Evolutionary conservation across 2,329 filamentous ascomycete species (phyloP), one percentile per base, ranked within the genome.

Genomic region (Aspergillus viridinutans): DNA sequence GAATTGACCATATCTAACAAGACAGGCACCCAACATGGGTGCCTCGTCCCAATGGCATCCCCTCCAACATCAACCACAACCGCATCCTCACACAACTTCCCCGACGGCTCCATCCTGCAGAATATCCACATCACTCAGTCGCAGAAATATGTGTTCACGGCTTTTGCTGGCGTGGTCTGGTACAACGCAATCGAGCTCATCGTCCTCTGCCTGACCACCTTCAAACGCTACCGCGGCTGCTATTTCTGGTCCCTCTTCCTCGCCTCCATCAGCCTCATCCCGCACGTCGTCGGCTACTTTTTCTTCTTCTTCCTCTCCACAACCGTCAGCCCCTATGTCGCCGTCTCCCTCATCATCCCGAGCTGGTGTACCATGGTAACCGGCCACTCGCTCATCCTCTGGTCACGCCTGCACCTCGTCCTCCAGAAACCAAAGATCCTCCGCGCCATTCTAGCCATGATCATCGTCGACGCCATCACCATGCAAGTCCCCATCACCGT

Each of bases 171-270:
- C 0, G 43, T 67, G 35, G 63, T 64, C 21, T 64, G 61, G 59
- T 67, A 67, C 49, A 67, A 67, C 54, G 52, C 63, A 20, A 59
- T 68, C 45, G 66, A 68, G 23, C 58, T 68, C 2, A 52, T 66
- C 14, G 59, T 79, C 32, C 70, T 78, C 53, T 70, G 78, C 52
- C 75, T 78, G 53, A 67, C 72, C 56, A 77, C 76, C 4, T 81
- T 81, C 64, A 74, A 70, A 48, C 67, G 67, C 40, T 74, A 72
- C 47, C 65, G 59, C 4, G 75, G 77, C 1, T 69, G 78, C 9
- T 81, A 81, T 62, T 81, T 80, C 62, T 80, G 75, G 73, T 76
- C 73, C 58, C 61, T 78, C 40, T 63, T 80, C 17, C 57, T 76
- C n/a, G 67, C 78, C 5, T 74, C 76, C 20, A 26, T 61, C 17